Conservation (phyloP, 2,329 filamentous ascomycete genomes). For the Cladosporium cucumerinum region DNA sequence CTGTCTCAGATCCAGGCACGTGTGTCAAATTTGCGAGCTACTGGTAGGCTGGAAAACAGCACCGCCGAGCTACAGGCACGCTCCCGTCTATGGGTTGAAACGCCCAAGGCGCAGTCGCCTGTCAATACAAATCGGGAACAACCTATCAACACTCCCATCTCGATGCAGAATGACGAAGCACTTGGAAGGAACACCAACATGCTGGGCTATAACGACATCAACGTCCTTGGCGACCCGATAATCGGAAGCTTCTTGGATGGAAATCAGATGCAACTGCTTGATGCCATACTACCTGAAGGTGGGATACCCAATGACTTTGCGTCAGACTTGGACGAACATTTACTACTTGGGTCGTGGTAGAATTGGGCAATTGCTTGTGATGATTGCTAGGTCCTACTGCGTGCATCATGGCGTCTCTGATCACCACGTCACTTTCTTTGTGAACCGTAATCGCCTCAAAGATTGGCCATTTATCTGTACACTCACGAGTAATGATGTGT, state of each 20-base stretch:
- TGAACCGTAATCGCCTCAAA: neutral
- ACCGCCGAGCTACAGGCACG: neutral
- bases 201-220: conserved; percentile 6
- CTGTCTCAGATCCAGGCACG: conserved; percentile 32
- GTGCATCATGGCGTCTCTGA: neutral
- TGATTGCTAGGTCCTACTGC: neutral
- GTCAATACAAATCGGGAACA: neutral
- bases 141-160: neutral
- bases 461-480: neutral
- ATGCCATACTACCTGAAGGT: conserved; percentile 9
- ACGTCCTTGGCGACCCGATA: conserved; percentile 23
- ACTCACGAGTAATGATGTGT: neutral
- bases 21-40: conserved; percentile 4
- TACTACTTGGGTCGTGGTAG: conserved; percentile 9
- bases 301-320: conserved; percentile 9
- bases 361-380: neutral
- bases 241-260: conserved; percentile 24
- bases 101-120: neutral
- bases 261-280: conserved; percentile 16
- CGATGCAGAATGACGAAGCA: neutral
- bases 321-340: conserved; percentile 10
- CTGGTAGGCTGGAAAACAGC: neutral
- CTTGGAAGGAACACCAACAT: conserved; percentile 8
- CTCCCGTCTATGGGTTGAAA: neutral
- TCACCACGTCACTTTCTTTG: neutral